Base-by-base conservation (phyloP, 441 rosid species). In the Bocquillonia castaneifolia region DNA sequence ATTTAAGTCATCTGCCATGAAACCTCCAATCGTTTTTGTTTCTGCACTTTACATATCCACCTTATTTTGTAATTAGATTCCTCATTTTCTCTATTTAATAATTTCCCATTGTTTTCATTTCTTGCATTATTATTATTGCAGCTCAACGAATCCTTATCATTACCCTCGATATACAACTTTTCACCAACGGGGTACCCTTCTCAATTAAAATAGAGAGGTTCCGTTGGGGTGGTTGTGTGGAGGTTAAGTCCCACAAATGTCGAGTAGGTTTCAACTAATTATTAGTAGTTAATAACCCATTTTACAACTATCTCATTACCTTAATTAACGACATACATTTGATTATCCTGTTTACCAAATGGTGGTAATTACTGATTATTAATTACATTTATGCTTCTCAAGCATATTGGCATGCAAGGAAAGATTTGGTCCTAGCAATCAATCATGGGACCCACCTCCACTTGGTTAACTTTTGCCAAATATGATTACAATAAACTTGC, bases 231-330 rank as follows among this genome's bases (percentile, higher is more conserved):
- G 2, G 60, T 56, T 15, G 37, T 13, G 42, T 39, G 42, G 42
- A 39, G 42, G 72, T 62, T 71, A 70, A 67, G 37, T 62, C 69
- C 51, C 66, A 36, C 55, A 14, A 5, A 44, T 29, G 48, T 8
- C 56, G 37, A 23, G 57, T 64, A 42, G 71, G 65, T 76, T 32
- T 58, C 65, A n/a, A 56, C 44, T 53, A 20, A 69, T 61, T 36
- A 37, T 22, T 4, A 20, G 37, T 47, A 37, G 8, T 7, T 20
- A 48, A 20, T 7, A 58, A 55, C 9, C 59, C 20, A 6, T 28
- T 6, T 18, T 29, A 55, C 36, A 55, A 55, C 36, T 57, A 57
- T 3, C 34, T 2, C 40, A 57, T 4, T 57, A 6, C 15, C 42
- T 58, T 58, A 34, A 58, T 59, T 36, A 57, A 56, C n/a, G 6